Evolutionary conservation across 345 rosid species (phyloP).

Genomic region (Populus davidiana): DNA sequence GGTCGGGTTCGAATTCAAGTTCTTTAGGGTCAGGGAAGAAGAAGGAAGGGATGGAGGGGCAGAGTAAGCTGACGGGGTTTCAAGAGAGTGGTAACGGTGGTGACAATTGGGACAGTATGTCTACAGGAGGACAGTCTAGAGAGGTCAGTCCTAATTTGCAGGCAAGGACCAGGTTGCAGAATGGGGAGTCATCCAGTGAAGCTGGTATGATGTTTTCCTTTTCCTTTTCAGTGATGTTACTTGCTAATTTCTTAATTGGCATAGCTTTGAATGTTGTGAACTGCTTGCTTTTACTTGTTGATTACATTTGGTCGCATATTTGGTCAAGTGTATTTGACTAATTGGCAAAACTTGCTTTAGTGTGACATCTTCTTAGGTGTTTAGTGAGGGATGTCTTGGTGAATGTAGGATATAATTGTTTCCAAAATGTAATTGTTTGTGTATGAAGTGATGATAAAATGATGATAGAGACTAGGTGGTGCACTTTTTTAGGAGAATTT

Average conservation of each 20-base stretch:
- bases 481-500: too few species aligned
- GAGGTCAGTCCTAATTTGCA: slow-evolving; percentile 62
- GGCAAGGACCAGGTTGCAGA: slow-evolving; percentile 50
- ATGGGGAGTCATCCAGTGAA: slow-evolving; percentile 64
- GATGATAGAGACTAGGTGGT: neutral
- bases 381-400: neutral
- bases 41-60: slow-evolving; percentile 41
- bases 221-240: neutral
- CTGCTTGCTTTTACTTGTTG: neutral
- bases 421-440: neutral
- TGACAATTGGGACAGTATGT: slow-evolving; percentile 40
- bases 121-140: slow-evolving; percentile 44
- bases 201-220: slow-evolving; percentile 38
- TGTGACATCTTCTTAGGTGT: neutral
- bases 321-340: neutral
- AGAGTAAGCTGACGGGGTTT: slow-evolving; percentile 40
- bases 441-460: neutral
- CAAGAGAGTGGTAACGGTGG: slow-evolving; percentile 38
- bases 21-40: slow-evolving; percentile 45
- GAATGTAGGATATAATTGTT: neutral
- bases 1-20: slow-evolving; percentile 29
- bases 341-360: neutral
- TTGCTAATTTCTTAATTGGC: neutral
- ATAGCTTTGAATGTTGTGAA: neutral
- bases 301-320: neutral